Percentiles rank a stretch among this genome's conserved stretches.
These are phyloP conservation scores for Salvia hispanica DNA, from an alignment of 257 asterid genomes.

Conservation along the genomic window DNA sequence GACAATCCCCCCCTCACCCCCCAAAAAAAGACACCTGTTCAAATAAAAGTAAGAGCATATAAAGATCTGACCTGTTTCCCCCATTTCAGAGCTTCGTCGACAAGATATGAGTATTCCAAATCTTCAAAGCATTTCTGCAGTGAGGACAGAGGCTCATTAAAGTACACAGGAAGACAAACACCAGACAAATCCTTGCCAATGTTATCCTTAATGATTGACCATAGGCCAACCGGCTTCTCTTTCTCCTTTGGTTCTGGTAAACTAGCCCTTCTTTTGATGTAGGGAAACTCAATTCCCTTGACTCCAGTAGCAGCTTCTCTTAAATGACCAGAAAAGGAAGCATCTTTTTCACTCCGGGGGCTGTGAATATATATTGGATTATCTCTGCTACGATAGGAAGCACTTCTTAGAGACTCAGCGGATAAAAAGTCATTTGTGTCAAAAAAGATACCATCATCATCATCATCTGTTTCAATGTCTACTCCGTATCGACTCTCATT, in stretches of 20 bases:
- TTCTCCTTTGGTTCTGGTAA: constrained; percentile 97
- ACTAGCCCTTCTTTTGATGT: constrained; percentile 69
- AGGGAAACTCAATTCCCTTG: constrained; percentile 68
- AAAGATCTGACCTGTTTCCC: constrained; percentile 75
- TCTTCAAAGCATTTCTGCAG: constrained; percentile 98
- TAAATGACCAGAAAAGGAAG: constrained; percentile 55
- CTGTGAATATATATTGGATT: constrained; percentile 52
- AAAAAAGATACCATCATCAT: constrained; percentile 76
- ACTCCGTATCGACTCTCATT: constrained; percentile 84
- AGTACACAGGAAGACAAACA: constrained; percentile 98
- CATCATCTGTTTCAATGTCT: constrained; percentile 91
- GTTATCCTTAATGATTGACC: constrained; percentile 99
- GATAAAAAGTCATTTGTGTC: constrained; percentile 89
- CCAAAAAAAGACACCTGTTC: background rate
- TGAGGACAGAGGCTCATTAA: constrained; percentile 97
- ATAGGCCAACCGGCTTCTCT: constrained; percentile 92
- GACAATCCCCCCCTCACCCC: background rate
- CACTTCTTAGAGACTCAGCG: constrained; percentile 85
- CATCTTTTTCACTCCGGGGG: constrained; percentile 63
- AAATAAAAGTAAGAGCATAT: constrained; percentile 27
- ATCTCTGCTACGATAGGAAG: constrained; percentile 89
- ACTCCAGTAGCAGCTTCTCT: constrained; percentile 58
- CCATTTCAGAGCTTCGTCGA: constrained; percentile 90
- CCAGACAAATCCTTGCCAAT: constrained; percentile 99
- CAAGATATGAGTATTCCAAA: constrained; percentile 91